Conservation (phyloP, 805 yeast genomes). For the Candida dajiaensis region DNA sequence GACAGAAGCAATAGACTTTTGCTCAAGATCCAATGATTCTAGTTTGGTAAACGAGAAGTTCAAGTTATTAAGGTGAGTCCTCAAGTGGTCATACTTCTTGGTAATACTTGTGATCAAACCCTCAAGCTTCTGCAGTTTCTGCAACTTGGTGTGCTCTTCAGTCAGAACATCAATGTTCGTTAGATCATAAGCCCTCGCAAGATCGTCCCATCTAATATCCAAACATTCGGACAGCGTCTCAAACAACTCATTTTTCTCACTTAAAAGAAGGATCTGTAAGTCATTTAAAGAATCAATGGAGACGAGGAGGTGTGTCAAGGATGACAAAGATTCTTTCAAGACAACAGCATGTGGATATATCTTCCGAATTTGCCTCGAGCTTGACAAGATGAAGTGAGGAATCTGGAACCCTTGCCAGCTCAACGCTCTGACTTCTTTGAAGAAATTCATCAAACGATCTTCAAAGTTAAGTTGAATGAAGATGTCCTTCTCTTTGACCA, state of each 20-base stretch:
- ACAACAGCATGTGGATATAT: slow-evolving; percentile 53
- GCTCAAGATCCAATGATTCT: slow-evolving; percentile 22
- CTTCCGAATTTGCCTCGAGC: slow-evolving; percentile 43
- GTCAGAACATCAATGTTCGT: slow-evolving; percentile 26
- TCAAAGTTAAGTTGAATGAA: slow-evolving; percentile 49
- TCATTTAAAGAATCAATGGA: slow-evolving; percentile 33
- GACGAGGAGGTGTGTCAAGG: slow-evolving; percentile 29
- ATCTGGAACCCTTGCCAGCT: slow-evolving; percentile 45
- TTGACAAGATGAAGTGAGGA: slow-evolving; percentile 45
- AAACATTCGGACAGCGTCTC: slow-evolving; percentile 29
- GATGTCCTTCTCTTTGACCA: slow-evolving; percentile 24
- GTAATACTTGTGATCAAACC: slow-evolving; percentile 25
- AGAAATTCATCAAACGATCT: slow-evolving; percentile 32
- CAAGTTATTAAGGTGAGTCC: slow-evolving; percentile 25
- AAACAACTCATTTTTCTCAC: slow-evolving; percentile 30
- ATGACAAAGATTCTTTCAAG: slow-evolving; percentile 44
- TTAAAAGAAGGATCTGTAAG: slow-evolving; percentile 35
- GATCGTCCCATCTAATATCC: slow-evolving; percentile 45
- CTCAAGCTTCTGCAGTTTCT: slow-evolving; percentile 27
- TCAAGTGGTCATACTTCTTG: slow-evolving; percentile 26
- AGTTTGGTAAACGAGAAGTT: slow-evolving; percentile 20
- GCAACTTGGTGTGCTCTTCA: slow-evolving; percentile 27
- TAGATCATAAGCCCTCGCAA: slow-evolving; percentile 45
- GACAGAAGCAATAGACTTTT: slow-evolving; percentile 9
- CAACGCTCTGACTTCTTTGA: slow-evolving; percentile 50